Base-by-base conservation (phyloP, 2,329 filamentous ascomycete genomes). In the Pyrenophora teres region DNA sequence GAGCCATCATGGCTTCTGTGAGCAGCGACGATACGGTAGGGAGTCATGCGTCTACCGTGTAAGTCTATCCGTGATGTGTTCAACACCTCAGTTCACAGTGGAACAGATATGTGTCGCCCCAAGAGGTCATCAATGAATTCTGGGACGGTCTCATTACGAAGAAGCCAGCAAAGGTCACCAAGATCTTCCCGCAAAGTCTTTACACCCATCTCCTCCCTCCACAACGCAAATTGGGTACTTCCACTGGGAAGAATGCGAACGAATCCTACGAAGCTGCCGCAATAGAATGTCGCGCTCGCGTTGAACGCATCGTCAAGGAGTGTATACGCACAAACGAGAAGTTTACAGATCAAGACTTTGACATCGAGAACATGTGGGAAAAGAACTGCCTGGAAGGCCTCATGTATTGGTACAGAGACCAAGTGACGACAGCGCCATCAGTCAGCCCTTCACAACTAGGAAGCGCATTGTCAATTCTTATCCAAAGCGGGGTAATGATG, bases 311-410 rank as follows among this genome's bases (percentile, higher is more conserved):
- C 50, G 77, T 81, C 9, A 76, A 74, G 46, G 82, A 85, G 69
- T 95, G 90, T 69, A 81, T 85, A 19, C 82, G 88, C 3, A 81
- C 89, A 41, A 95, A 95, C 71, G 87, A 91, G 67, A 92, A 91
- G 73, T 96, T 94, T 68, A 84, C 87, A 4, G 90, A 94, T 67
- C 83, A 86, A 15, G 85, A 93, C 67, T 95, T 95, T 65, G 88
- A 95, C 65, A 84, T 95, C 45, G 89, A 92, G 67, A 87, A 90
- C 65, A 74, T 89, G 42, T 85, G 86, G 69, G 47, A 48, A 13
- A 60, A 55, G 33, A 72, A 72, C 42, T 72, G 69, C 46, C 53
- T 71, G 3, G 51, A 67, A 16, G 68, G 70, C 4, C 53, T 66
- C 46, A 67, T 62, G 52, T 57, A 63, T 38, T 77, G 82, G 68